Percentiles rank a stretch among this genome's conserved stretches.
These are phyloP conservation scores for Diaporthe capsici DNA, from an alignment of 2,329 filamentous ascomycete genomes.

Conservation along the genomic window DNA sequence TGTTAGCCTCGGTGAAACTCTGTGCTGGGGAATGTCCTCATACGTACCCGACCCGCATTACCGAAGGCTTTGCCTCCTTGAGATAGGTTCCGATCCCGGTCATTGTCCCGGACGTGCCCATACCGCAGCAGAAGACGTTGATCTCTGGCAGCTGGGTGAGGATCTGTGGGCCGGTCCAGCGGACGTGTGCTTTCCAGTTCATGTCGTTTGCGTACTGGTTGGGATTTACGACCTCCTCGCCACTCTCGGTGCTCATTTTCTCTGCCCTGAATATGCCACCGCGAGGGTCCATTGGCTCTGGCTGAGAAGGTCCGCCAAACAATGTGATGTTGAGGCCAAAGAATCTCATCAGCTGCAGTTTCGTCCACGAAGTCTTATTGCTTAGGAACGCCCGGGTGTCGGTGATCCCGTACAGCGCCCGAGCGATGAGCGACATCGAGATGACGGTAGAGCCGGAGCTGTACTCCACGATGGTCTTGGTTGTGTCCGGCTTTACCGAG, in stretches of 20 bases:
- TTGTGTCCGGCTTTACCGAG: background rate
- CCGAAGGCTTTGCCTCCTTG: background rate
- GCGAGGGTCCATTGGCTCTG: background rate
- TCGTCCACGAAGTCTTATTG: background rate
- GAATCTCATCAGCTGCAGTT: conserved; percentile 17
- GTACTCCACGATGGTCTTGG: conserved; percentile 12
- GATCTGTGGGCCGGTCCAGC: conserved; percentile 4
- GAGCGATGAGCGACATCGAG: conserved; percentile 11
- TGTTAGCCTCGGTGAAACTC: background rate
- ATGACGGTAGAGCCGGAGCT: conserved; percentile 8
- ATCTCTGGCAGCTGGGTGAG: conserved; percentile 2
- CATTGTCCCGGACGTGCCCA: conserved; percentile 19
- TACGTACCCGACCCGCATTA: background rate
- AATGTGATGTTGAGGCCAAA: background rate
- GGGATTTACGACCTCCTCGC: background rate
- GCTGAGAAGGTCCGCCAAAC: background rate
- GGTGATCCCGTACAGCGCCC: background rate
- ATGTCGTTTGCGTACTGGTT: conserved; percentile 14
- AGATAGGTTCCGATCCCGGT: conserved; percentile 10
- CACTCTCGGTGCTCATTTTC: background rate
- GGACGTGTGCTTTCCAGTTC: background rate
- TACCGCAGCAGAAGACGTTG: conserved; percentile 2
- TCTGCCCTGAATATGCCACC: conserved; percentile 1
- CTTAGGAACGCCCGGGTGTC: conserved; percentile 5
- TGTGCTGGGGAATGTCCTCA: background rate